Percentiles rank a stretch among this genome's conserved stretches.
Evolutionary conservation across 2,329 filamentous ascomycete genomes (phyloP).

Genomic region (Cryphonectria carpinicola): DNA sequence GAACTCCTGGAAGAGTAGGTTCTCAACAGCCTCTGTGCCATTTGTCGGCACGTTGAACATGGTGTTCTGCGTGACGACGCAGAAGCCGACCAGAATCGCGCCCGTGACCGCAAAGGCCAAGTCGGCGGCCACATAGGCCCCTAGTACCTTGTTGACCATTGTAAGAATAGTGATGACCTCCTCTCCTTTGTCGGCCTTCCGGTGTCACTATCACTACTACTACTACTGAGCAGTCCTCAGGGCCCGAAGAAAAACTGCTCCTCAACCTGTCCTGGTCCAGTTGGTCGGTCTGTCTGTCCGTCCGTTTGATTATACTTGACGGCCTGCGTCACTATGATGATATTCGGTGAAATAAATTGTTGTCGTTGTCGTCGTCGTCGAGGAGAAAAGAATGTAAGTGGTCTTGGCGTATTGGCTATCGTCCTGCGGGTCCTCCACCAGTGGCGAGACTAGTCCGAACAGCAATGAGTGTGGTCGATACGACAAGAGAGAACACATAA

Average conservation of each 20-base stretch:
- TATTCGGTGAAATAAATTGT: slow-evolving; percentile 9
- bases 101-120: slow-evolving; percentile 57
- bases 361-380: neutral
- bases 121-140: slow-evolving; percentile 53
- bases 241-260: slow-evolving; percentile 30
- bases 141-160: slow-evolving; percentile 61
- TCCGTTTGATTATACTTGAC: slow-evolving; percentile 36
- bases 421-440: slow-evolving; percentile 28
- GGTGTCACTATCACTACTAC: neutral
- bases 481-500: neutral
- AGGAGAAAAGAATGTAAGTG: neutral
- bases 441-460: slow-evolving; percentile 13
- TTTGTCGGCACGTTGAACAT: slow-evolving; percentile 47
- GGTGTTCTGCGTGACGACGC: slow-evolving; percentile 54
- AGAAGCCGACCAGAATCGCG: slow-evolving; percentile 59
- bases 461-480: slow-evolving; percentile 8
- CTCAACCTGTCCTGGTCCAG: slow-evolving; percentile 27
- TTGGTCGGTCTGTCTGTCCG: neutral
- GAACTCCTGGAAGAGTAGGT: slow-evolving; percentile 57
- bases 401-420: slow-evolving; percentile 17
- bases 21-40: slow-evolving; percentile 53
- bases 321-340: slow-evolving; percentile 43
- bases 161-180: neutral
- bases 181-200: slow-evolving; percentile 18
- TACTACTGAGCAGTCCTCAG: slow-evolving; percentile 31